Percentiles rank a stretch among this genome's conserved stretches.
Conservation (phyloP, 495 filamentous ascomycete species). For the Xylaria palmicola region DNA sequence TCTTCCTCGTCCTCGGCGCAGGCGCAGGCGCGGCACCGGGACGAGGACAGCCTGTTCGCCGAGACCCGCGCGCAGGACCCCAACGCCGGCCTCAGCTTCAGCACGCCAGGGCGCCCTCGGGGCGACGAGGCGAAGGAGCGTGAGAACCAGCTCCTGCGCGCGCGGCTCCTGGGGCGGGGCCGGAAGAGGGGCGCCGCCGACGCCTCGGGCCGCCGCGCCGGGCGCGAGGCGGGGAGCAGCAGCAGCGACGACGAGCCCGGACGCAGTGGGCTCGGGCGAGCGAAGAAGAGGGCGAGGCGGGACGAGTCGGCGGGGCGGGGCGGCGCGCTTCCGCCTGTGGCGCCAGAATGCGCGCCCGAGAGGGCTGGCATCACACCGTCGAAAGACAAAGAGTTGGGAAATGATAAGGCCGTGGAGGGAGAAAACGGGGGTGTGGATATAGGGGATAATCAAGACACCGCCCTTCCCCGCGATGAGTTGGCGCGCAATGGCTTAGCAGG, state of each 20-base stretch:
- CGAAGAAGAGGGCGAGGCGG: conserved; percentile 28
- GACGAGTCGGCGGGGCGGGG: conserved; percentile 12
- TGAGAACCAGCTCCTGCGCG: conserved; percentile 27
- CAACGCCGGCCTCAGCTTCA: conserved; percentile 39
- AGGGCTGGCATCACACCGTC: not conserved
- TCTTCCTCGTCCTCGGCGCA: not conserved
- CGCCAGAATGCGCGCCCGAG: not conserved
- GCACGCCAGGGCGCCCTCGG: conserved; percentile 1
- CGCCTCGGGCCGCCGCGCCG: conserved; percentile 6
- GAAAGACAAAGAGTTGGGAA: conserved; percentile 8
- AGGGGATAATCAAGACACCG: not conserved
- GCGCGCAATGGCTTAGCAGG: conserved; percentile 7
- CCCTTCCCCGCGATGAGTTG: not conserved
- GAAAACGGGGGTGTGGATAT: conserved; percentile 16
- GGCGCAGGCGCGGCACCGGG: conserved; percentile 1
- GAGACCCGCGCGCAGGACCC: conserved; percentile 26
- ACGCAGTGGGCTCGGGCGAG: conserved; percentile 54
- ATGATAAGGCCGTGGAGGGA: conserved; percentile 1
- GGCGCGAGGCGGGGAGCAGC: conserved; percentile 34
- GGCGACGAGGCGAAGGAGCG: conserved; percentile 12
- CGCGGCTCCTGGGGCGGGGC: conserved; percentile 32
- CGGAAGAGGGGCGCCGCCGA: conserved; percentile 18
- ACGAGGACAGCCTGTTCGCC: conserved; percentile 31
- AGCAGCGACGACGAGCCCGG: conserved; percentile 63
- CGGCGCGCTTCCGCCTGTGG: not conserved